phyloP scores from a whole-genome alignment of 2,329 filamentous ascomycete species.

The Penicillium sp. region DNA sequence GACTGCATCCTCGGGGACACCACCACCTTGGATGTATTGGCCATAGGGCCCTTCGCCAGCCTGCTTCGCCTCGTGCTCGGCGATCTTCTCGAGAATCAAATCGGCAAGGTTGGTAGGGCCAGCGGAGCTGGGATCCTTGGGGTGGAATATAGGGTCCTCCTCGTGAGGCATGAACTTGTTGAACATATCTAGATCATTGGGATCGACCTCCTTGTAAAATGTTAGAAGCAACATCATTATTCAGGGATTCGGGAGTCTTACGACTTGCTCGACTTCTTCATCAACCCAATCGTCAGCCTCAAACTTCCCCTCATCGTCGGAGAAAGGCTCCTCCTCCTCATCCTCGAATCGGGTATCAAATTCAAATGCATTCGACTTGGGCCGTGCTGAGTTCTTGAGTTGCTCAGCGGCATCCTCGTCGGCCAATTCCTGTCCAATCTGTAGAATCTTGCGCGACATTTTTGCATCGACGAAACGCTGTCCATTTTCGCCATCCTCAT shows the following conservation, averaged over 20 bases:
- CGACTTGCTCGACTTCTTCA: constrained; percentile 56
- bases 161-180: constrained; percentile 83
- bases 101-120: constrained; percentile 79
- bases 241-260: constrained; percentile 22
- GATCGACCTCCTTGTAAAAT: constrained; percentile 68
- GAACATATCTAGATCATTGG: constrained; percentile 84
- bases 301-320: constrained; percentile 55
- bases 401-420: constrained; percentile 69
- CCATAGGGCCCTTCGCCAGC: constrained; percentile 37
- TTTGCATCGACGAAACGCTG: constrained; percentile 81
- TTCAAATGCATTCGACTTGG: constrained; percentile 65
- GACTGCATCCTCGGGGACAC: constrained; percentile 70
- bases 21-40: constrained; percentile 51
- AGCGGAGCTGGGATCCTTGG: constrained; percentile 46
- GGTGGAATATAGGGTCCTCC: constrained; percentile 68
- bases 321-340: constrained; percentile 48
- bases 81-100: constrained; percentile 91
- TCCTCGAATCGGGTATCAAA: constrained; percentile 73
- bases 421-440: constrained; percentile 81
- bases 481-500: constrained; percentile 57
- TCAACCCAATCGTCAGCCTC: constrained; percentile 68
- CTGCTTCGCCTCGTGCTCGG: constrained; percentile 75
- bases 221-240: constrained; percentile 12
- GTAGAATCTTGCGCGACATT: constrained; percentile 81
- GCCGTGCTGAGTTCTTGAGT: constrained; percentile 38